phyloP scores from a whole-genome alignment of 805 yeast genomes.

The Ogataea polymorpha region DNA sequence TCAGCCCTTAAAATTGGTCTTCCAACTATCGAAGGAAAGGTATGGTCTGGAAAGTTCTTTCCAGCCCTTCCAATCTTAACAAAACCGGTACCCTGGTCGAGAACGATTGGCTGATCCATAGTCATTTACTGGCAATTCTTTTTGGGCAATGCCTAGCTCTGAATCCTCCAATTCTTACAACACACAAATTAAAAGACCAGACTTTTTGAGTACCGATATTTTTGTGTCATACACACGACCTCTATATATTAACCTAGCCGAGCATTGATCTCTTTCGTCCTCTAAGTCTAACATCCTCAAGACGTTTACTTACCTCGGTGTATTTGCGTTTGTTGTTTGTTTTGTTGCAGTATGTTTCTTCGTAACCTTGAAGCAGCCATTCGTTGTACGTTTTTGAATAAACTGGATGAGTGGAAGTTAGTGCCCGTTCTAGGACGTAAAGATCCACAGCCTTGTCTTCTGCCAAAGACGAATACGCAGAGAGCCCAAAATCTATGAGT shows the following conservation, averaged over 20 bases:
- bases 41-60: slow-evolving; percentile 93
- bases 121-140: slow-evolving; percentile 14
- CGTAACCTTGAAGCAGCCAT: slow-evolving; percentile 75
- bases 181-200: slow-evolving; percentile 8
- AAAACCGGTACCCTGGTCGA: slow-evolving; percentile 99
- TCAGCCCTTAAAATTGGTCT: slow-evolving; percentile 96
- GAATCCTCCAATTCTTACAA: slow-evolving; percentile 6
- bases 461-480: slow-evolving; percentile 66
- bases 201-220: background rate
- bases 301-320: slow-evolving; percentile 56
- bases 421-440: slow-evolving; percentile 90
- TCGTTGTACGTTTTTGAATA: slow-evolving; percentile 59
- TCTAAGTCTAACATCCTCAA: slow-evolving; percentile 82
- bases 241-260: slow-evolving; percentile 39
- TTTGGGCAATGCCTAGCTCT: slow-evolving; percentile 7
- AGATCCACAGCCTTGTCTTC: slow-evolving; percentile 98
- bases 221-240: slow-evolving; percentile 7
- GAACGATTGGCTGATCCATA: slow-evolving; percentile 48
- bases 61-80: slow-evolving; percentile 97
- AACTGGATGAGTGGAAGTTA: slow-evolving; percentile 84
- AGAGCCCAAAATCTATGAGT: slow-evolving; percentile 89
- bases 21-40: slow-evolving; percentile 96
- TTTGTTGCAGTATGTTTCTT: slow-evolving; percentile 34
- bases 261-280: slow-evolving; percentile 96
- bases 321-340: slow-evolving; percentile 38